Percentiles rank a stretch among this genome's conserved stretches.
phyloP scores from a whole-genome alignment of 176 grass and related monocot species.

The Chloris gayana region DNA sequence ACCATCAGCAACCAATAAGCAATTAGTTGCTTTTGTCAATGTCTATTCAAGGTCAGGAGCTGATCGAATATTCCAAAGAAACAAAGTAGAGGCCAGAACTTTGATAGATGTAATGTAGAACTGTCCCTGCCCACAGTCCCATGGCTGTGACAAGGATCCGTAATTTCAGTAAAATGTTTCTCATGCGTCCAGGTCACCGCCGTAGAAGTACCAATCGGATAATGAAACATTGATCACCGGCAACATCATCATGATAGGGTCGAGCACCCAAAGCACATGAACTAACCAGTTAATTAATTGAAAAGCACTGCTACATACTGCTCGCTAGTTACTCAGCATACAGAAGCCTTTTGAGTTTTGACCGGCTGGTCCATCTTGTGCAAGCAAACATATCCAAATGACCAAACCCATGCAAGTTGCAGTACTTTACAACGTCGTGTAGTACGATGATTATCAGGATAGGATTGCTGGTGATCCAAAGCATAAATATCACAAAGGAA shows the following conservation, averaged over 20 bases:
- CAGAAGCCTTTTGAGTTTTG: neutral
- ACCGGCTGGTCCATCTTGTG: conserved; percentile 3
- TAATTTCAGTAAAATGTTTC: neutral
- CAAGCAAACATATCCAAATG: conserved; percentile 26
- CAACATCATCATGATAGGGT: conserved; percentile 13
- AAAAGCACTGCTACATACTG: neutral
- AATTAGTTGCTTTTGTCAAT: too few relatives aligned
- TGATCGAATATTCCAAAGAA: too few relatives aligned
- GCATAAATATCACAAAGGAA: conserved; percentile 17
- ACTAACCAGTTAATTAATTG: neutral
- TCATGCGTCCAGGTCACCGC: neutral
- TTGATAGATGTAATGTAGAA: neutral
- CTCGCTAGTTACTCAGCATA: conserved; percentile 3
- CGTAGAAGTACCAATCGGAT: neutral
- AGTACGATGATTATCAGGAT: neutral
- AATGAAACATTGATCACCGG: neutral
- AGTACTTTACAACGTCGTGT: conserved; percentile 25
- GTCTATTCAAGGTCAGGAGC: too few relatives aligned
- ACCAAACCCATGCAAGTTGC: conserved; percentile 25
- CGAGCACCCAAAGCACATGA: conserved; percentile 1
- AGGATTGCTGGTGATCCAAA: neutral
- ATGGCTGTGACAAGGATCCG: neutral
- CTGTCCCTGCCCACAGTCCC: neutral
- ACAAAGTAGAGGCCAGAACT: too few relatives aligned
- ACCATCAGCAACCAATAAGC: too few relatives aligned